Evolutionary conservation across 192 early-diverging fungal genomes (phyloP), one percentile per base, ranked within the genome.

Genomic region (Oehlia diaphana): DNA sequence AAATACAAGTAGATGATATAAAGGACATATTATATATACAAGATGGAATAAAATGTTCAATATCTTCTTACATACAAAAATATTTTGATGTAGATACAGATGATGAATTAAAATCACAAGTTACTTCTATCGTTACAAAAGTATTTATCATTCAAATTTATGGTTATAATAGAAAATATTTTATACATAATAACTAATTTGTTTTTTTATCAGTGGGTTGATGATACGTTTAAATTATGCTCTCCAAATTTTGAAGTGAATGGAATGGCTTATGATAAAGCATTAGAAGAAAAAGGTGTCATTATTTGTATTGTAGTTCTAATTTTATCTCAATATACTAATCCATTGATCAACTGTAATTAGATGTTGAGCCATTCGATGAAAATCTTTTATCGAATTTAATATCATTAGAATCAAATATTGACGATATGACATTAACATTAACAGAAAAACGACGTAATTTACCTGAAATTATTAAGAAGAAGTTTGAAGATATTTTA

Each of bases 211-310:
- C n/a, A 74, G 73, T 74, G 73, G 73, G 14, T 62, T 28, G 23
- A 74, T n/a, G 35, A 74, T 33, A 74, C 73, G 49, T 74, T 74
- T 62, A 42, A 74, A 31, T 61, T 74, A 2, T 23, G 23, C 13
- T 31, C 73, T 19, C 73, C 73, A 35, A 74, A 74, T 62, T 35
- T 74, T 5, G 23, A 61, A 35, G 73, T 74, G 16, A 74, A 74
- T 28, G 58, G 47, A 61, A 58, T 74, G 26, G n/a, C 49, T 74
- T 74, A 74, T 62, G 50, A 58, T 61, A 26, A 31, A 62, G 73
- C 49, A 6, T 28, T 74, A n/a, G 50, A 74, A 28, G 73, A 61
- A 61, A 62, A 74, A 10, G 73, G 42, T 53, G 37, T 26, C 44
- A 9, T 16, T 12, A 9, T 12, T 7, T 65, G 10, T 21, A 64